These are phyloP conservation scores for Erodium moschatum DNA, from an alignment of 441 rosid genomes.

Conservation along the genomic window DNA sequence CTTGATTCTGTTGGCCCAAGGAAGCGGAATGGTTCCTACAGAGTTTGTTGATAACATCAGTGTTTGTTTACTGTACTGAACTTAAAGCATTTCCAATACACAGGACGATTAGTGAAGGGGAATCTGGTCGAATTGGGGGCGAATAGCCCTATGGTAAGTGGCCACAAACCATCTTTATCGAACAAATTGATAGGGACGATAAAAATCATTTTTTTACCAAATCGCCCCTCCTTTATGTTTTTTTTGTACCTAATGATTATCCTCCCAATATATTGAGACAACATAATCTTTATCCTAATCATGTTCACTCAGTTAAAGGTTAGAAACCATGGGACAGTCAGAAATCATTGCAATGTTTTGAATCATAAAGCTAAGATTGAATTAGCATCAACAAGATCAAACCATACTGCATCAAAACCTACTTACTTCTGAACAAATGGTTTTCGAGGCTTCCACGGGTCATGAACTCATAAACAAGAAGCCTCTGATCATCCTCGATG, in stretches of 20 bases:
- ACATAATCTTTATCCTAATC: not conserved
- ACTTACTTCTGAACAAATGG: conserved; percentile 51
- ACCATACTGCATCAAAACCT: not conserved
- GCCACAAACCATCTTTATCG: too few relatives aligned
- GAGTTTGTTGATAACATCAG: conserved; percentile 22
- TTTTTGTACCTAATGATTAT: not conserved
- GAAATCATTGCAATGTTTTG: not conserved
- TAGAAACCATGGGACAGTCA: not conserved
- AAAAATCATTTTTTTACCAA: too few relatives aligned
- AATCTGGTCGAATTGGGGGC: too few relatives aligned
- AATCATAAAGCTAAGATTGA: too few relatives aligned
- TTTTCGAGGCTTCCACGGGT: conserved; percentile 50
- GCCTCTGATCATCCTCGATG: conserved; percentile 39
- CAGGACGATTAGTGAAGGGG: too few relatives aligned
- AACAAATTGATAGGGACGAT: too few relatives aligned
- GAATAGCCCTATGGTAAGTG: too few relatives aligned
- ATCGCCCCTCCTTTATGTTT: too few relatives aligned
- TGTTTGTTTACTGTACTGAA: not conserved
- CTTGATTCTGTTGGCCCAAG: conserved; percentile 42
- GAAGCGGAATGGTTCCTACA: conserved; percentile 54
- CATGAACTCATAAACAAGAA: conserved; percentile 47
- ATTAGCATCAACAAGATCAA: too few relatives aligned
- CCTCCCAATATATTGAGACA: not conserved
- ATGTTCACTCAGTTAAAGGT: conserved; percentile 1
- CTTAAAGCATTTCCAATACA: too few relatives aligned